These are phyloP conservation scores for Penicillium fuscoglaucum DNA, from an alignment of 2,329 filamentous ascomycete species.

Conservation along the genomic window DNA sequence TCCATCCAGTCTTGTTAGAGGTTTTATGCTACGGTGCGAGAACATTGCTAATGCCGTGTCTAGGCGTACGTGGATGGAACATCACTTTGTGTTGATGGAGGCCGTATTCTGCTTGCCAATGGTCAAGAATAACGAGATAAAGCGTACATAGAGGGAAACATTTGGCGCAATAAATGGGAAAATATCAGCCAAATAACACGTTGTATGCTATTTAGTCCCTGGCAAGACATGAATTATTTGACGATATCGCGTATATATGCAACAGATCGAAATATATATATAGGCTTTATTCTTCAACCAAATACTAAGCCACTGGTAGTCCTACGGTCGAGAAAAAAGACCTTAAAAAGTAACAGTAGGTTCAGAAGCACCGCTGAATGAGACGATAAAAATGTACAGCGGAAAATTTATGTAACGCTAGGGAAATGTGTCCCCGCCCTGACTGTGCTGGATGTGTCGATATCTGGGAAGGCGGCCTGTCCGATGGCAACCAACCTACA, in stretches of 20 bases:
- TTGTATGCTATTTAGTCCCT: background rate
- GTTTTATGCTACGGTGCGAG: rapidly evolving
- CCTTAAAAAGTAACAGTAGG: background rate
- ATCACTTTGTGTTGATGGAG: constrained; percentile 45
- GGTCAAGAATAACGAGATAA: constrained; percentile 31
- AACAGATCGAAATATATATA: no score
- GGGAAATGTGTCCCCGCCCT: background rate
- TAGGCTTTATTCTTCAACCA: background rate
- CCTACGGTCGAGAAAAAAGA: background rate
- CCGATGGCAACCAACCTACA: background rate
- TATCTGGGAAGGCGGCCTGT: background rate
- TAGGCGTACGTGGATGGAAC: constrained; percentile 45
- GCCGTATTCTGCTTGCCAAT: constrained; percentile 44
- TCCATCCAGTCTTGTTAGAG: background rate
- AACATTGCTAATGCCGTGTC: background rate
- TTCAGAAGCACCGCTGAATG: background rate
- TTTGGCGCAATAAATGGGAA: background rate
- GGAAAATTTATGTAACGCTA: no score
- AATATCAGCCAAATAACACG: background rate
- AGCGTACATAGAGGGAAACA: background rate
- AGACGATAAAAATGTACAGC: no score
- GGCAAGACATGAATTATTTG: background rate
- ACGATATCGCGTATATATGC: no score
- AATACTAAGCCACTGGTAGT: background rate
- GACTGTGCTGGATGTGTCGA: background rate